Conservation (phyloP, 2,329 filamentous ascomycete species). For the Chaetomium sp. region DNA sequence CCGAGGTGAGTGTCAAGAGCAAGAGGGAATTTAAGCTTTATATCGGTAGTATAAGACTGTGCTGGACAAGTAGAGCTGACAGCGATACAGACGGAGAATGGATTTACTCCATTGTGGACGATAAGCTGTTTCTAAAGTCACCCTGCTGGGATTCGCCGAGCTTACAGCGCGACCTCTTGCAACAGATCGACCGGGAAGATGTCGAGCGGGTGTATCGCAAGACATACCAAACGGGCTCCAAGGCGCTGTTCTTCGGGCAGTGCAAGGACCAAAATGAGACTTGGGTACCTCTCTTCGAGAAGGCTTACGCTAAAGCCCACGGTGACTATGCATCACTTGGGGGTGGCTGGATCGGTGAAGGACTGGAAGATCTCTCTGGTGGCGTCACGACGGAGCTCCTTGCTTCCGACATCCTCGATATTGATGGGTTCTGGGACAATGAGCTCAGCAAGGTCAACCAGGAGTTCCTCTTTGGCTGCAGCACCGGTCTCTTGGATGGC, state of each 20-base stretch:
- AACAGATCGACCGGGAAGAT: conserved; percentile 68
- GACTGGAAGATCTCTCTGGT: conserved; percentile 54
- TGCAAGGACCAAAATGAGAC: conserved; percentile 70
- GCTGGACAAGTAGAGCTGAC: not conserved
- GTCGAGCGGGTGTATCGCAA: conserved; percentile 58
- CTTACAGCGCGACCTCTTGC: conserved; percentile 65
- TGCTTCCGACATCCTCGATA: conserved; percentile 64
- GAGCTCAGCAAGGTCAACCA: conserved; percentile 73
- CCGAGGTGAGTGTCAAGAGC: conserved; percentile 41
- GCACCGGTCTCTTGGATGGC: conserved; percentile 43
- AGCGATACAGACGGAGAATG: conserved; percentile 66
- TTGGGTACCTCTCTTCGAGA: conserved; percentile 73
- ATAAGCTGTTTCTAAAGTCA: conserved; percentile 79
- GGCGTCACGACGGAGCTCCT: conserved; percentile 62
- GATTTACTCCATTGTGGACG: conserved; percentile 87
- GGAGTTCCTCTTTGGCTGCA: conserved; percentile 64
- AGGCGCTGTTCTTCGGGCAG: conserved; percentile 70
- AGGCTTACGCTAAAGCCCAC: conserved; percentile 75
- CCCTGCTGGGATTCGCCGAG: conserved; percentile 76
- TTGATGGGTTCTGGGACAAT: conserved; percentile 70
- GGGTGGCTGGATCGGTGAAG: conserved; percentile 60
- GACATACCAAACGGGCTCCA: conserved; percentile 66
- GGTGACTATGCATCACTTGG: conserved; percentile 71
- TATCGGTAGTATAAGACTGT: not conserved
- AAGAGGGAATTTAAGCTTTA: too few relatives aligned